Percentiles rank a stretch among this genome's conserved stretches.
phyloP scores from a whole-genome alignment of 352 stramenopile genomes.

The Globisporangium nagaii region DNA sequence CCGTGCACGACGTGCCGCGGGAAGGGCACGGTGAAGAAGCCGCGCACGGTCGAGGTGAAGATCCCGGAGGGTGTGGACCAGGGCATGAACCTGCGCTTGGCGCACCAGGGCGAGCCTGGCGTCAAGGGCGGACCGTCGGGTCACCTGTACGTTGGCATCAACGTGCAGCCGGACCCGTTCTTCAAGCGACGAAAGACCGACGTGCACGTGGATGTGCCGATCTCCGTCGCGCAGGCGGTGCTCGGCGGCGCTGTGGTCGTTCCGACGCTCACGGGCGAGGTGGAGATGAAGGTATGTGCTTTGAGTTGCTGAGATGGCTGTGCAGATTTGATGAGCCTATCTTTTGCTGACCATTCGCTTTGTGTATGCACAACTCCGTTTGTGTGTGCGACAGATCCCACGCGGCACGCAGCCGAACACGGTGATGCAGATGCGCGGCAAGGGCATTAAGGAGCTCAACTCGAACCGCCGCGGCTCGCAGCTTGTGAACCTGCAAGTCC shows the following conservation, averaged over 20 bases:
- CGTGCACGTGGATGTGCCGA: conserved; percentile 92
- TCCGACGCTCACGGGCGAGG: conserved; percentile 95
- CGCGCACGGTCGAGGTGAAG: conserved; percentile 90
- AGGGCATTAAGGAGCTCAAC: conserved; percentile 95
- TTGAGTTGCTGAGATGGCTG: background rate
- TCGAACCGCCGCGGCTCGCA: conserved; percentile 92
- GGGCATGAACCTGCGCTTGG: conserved; percentile 94
- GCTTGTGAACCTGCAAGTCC: conserved; percentile 95
- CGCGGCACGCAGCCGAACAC: conserved; percentile 94
- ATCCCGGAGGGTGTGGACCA: conserved; percentile 94
- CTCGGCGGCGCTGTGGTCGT: conserved; percentile 94
- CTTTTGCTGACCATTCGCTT: background rate
- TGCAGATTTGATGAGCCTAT: background rate
- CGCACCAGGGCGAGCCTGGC: conserved; percentile 88
- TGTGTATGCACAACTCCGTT: no score
- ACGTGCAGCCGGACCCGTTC: conserved; percentile 93
- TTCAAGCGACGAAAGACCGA: conserved; percentile 95
- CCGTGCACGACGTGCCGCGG: conserved; percentile 77
- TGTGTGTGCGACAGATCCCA: conserved; percentile 55
- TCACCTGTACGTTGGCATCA: conserved; percentile 93
- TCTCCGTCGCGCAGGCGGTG: conserved; percentile 91
- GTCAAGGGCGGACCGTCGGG: conserved; percentile 83
- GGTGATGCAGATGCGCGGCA: conserved; percentile 95
- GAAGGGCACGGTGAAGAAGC: conserved; percentile 85
- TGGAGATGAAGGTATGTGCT: conserved; percentile 94